Conservation (phyloP, 345 rosid genomes). For the Hevea brasiliensis region DNA sequence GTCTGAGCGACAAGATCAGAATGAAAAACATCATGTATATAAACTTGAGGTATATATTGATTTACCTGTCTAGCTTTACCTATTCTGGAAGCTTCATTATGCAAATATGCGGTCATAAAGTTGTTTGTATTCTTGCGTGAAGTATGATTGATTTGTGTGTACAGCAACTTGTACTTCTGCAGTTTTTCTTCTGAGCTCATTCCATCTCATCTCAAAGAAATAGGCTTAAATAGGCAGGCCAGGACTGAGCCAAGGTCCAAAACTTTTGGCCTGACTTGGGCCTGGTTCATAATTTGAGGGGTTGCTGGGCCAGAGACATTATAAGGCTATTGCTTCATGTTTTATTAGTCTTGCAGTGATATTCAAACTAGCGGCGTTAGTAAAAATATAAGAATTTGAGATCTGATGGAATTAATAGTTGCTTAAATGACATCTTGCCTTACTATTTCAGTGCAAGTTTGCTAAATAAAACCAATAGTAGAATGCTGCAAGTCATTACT, state of each 20-base stretch:
- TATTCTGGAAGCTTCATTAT: neutral
- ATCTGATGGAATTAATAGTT: neutral
- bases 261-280: too few species aligned
- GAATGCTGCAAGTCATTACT: neutral
- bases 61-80: slow-evolving; percentile 7
- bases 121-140: neutral
- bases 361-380: neutral
- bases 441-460: slow-evolving; percentile 4
- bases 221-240: too few species aligned
- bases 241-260: too few species aligned
- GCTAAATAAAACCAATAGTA: neutral
- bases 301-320: neutral
- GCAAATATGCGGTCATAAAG: neutral
- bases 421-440: neutral
- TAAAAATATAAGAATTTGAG: neutral
- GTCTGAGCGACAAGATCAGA: slow-evolving; percentile 61
- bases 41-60: slow-evolving; percentile 70
- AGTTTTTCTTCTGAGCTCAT: neutral
- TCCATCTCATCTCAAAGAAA: neutral
- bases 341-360: neutral
- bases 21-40: slow-evolving; percentile 70
- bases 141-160: neutral
- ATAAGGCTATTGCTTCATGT: neutral
- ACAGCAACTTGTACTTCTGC: neutral
- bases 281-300: too few species aligned